Base-by-base conservation (phyloP, 2,329 filamentous ascomycete species). In the Polychaeton citri region DNA sequence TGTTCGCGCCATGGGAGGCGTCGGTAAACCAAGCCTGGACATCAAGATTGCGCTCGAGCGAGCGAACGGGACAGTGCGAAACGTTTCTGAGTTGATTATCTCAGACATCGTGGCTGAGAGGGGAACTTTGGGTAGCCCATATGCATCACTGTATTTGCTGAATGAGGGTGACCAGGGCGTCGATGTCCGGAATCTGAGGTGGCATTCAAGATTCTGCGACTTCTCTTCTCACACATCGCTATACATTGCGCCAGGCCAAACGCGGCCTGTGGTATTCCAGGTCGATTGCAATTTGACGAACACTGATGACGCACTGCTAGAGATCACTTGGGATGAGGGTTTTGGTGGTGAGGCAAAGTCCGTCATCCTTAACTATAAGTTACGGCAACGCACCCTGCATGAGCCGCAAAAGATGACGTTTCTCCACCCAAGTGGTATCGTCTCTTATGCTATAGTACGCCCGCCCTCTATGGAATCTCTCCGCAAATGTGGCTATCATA, bases 371-470 rank as follows among this genome's bases (percentile, higher is more conserved):
- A 12, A 28, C 9, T 30, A 30, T 8, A 4, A 13, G 6, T 6
- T 36, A 7, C 18, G 18, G 12, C 10, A 10, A 6, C 12, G 12
- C 30, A 41, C 42, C 10, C 38, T 60, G 5, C 55, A 60, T 32
- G 56, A 65, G 7, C 54, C 68, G 4, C 69, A 73, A 36, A 72
- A 68, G 44, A 52, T 72, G 31, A 74, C 71, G 1, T 74, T 64
- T 44, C 51, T 67, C 21, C 70, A 74, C 47, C 66, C 69, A 5
- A 60, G 63, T 26, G 66, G 64, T 20, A 66, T 67, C 34, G 62
- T 71, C 6, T 74, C 71, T 4, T 76, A 74, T 51, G 66, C 70
- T 8, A 67, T 74, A 40, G 53, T 76, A 26, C 61, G 68, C n/a
- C 62, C 71, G 18, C 72, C 72, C 7, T 63, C 67, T 1, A 43